A percentile compares a stretch with the other conserved stretches of the same genome.
Conservation (phyloP, 2,329 filamentous ascomycete genomes). For the Neofusicoccum kwambonambiense region DNA sequence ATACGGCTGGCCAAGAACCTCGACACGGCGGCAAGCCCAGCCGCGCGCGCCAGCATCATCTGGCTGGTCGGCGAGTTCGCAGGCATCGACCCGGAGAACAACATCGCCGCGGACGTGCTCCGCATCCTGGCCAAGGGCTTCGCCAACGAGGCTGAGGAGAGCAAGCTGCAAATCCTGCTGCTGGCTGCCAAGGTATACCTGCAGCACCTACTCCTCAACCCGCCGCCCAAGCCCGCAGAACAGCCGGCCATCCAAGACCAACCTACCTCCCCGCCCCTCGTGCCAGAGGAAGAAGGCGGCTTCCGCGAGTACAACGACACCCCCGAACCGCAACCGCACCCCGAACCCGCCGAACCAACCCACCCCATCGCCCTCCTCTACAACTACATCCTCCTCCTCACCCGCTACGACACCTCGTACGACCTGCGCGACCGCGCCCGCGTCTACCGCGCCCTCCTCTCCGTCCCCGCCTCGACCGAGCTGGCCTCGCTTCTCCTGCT, state of each 20-base stretch:
- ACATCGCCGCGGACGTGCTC: slow-evolving; percentile 89
- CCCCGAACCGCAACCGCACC: slow-evolving; percentile 20
- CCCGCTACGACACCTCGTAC: slow-evolving; percentile 91
- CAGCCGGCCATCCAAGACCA: not conserved
- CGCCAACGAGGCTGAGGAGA: slow-evolving; percentile 75
- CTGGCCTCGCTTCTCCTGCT: slow-evolving; percentile 87
- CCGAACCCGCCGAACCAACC: not conserved
- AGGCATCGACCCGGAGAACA: slow-evolving; percentile 74
- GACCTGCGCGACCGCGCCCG: slow-evolving; percentile 89
- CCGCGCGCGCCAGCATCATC: slow-evolving; percentile 89
- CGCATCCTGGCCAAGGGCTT: slow-evolving; percentile 86
- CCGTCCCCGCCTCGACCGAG: slow-evolving; percentile 71
- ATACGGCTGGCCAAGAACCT: slow-evolving; percentile 87
- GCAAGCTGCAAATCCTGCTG: slow-evolving; percentile 87
- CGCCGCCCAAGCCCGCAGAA: slow-evolving; percentile 24
- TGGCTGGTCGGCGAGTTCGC: slow-evolving; percentile 97
- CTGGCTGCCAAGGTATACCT: slow-evolving; percentile 96
- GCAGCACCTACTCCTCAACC: slow-evolving; percentile 72
- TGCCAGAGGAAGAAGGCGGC: slow-evolving; percentile 15
- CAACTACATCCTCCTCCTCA: slow-evolving; percentile 79
- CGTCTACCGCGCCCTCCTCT: slow-evolving; percentile 81
- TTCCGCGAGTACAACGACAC: slow-evolving; percentile 26
- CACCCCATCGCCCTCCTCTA: slow-evolving; percentile 77
- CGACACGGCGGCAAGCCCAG: slow-evolving; percentile 81
- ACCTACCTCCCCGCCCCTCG: slow-evolving; percentile 1